phyloP scores from a whole-genome alignment of 768 basidiomycete species.

The Russula emetica region DNA sequence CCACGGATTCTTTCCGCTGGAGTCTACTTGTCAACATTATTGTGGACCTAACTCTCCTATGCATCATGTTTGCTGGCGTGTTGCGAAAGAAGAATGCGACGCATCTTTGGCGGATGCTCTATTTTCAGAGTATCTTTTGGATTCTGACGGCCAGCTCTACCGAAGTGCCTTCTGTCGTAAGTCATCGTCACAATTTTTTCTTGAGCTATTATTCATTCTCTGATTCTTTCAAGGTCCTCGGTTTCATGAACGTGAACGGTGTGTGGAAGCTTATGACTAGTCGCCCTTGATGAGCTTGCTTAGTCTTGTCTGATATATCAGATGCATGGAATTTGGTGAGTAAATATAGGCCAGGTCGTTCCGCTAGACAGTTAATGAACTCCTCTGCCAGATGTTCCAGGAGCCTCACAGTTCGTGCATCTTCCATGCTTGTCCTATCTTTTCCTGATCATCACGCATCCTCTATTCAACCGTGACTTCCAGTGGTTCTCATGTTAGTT shows the following conservation, averaged over 20 bases:
- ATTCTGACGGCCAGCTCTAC: conserved; percentile 12
- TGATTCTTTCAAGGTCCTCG: conserved; percentile 10
- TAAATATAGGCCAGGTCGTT: not conserved
- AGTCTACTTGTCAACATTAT: conserved; percentile 18
- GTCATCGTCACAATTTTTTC: not conserved
- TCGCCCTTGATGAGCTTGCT: not conserved
- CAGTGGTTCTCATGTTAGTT: conserved; percentile 28
- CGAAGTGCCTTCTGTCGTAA: conserved; percentile 23
- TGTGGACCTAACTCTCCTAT: conserved; percentile 20
- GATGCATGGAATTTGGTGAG: conserved; percentile 26
- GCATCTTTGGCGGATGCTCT: conserved; percentile 26
- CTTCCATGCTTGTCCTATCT: not conserved
- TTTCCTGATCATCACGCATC: not conserved
- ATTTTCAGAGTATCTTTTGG: conserved; percentile 26
- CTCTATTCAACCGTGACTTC: not conserved
- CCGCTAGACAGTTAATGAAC: not conserved
- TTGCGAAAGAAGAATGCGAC: conserved; percentile 23
- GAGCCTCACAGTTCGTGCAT: conserved; percentile 25
- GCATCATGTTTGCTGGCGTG: conserved; percentile 25
- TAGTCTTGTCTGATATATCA: not conserved
- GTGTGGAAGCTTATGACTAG: not conserved
- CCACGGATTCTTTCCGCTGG: conserved; percentile 21
- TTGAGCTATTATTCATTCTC: not conserved
- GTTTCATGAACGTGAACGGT: conserved; percentile 25
- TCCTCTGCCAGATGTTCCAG: conserved; percentile 25